These are phyloP conservation scores for Ophiostoma pallidulum DNA, from an alignment of 2,329 filamentous ascomycete genomes.

Conservation along the genomic window DNA sequence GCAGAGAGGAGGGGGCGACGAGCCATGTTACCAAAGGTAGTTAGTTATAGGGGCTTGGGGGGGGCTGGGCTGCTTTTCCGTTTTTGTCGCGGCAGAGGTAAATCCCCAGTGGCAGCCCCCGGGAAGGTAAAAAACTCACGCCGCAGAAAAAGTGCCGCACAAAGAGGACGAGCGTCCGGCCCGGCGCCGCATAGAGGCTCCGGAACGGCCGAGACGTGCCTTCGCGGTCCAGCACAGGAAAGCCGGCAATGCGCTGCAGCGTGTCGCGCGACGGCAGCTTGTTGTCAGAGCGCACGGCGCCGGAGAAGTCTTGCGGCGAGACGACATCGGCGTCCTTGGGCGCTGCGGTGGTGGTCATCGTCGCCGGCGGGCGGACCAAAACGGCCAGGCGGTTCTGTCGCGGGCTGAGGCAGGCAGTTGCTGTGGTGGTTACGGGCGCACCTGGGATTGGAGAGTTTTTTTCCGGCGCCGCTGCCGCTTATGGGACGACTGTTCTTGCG, in stretches of 20 bases:
- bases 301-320: slow-evolving; percentile 41
- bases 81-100: too few relatives aligned
- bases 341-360: background rate
- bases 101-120: too few relatives aligned
- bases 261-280: slow-evolving; percentile 41
- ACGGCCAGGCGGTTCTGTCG: too few relatives aligned
- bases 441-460: too few relatives aligned
- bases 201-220: slow-evolving; percentile 53
- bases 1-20: background rate
- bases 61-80: too few relatives aligned
- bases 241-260: slow-evolving; percentile 43
- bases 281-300: slow-evolving; percentile 46
- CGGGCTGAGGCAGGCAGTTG: too few relatives aligned
- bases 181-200: slow-evolving; percentile 48
- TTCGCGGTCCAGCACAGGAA: slow-evolving; percentile 51
- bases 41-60: too few relatives aligned
- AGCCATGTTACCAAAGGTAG: background rate
- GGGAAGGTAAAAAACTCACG: slow-evolving; percentile 35
- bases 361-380: background rate
- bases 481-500: too few relatives aligned
- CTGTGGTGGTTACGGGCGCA: too few relatives aligned
- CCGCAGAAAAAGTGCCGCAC: slow-evolving; percentile 75
- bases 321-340: slow-evolving; percentile 13
- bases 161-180: slow-evolving; percentile 60
- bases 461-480: too few relatives aligned